A percentile compares a stretch with the other conserved stretches of the same genome.
phyloP scores from a whole-genome alignment of 2,329 filamentous ascomycete species.

The Clarireedia hainanense region DNA sequence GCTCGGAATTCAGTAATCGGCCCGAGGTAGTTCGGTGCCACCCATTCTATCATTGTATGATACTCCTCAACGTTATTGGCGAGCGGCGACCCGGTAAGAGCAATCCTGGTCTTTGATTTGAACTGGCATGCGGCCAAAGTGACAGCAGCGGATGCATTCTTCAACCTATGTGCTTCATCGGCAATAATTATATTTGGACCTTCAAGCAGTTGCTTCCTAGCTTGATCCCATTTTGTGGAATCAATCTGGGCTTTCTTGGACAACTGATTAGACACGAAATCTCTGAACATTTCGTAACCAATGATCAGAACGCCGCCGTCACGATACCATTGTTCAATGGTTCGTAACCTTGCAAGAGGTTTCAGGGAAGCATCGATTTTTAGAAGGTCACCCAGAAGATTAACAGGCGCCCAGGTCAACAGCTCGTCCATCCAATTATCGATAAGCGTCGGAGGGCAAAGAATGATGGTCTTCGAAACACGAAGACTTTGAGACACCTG shows the following conservation, averaged over 20 bases:
- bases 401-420: conserved; percentile 54
- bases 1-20: conserved; percentile 56
- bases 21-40: conserved; percentile 72
- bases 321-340: conserved; percentile 51
- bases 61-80: conserved; percentile 82
- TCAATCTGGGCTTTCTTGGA: conserved; percentile 12
- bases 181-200: conserved; percentile 67
- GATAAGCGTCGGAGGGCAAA: conserved; percentile 69
- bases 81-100: conserved; percentile 78
- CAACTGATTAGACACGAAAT: conserved; percentile 33
- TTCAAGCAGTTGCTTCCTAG: conserved; percentile 42
- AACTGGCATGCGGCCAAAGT: conserved; percentile 50
- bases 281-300: conserved; percentile 63
- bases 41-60: conserved; percentile 81
- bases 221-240: not conserved
- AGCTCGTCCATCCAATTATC: conserved; percentile 82
- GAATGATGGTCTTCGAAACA: conserved; percentile 56
- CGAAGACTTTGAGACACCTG: conserved; percentile 64
- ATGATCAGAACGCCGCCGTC: conserved; percentile 68
- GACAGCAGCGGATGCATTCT: conserved; percentile 51
- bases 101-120: conserved; percentile 63
- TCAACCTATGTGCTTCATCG: conserved; percentile 78
- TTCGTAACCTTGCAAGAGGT: conserved; percentile 33
- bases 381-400: conserved; percentile 46
- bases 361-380: conserved; percentile 42